A percentile compares a stretch with the other conserved stretches of the same genome.
Conservation (phyloP, 1,284 basidiomycete species). For the Ustilago trichophora region DNA sequence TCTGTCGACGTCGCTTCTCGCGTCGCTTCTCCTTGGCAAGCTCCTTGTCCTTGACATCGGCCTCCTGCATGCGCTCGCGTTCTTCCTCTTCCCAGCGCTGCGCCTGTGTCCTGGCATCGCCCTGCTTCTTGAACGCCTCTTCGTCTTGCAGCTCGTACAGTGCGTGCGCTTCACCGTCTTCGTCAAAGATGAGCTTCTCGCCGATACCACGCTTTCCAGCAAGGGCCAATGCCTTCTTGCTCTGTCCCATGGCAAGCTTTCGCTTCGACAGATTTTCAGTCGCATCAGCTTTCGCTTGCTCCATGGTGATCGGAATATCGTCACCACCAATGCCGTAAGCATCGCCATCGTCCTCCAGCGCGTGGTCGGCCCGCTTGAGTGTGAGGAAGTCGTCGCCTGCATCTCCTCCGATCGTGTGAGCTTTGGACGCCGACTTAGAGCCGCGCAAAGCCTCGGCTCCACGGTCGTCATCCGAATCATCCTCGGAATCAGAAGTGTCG, state of each 20-base stretch:
- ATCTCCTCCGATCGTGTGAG: slow-evolving; percentile 1
- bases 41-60: slow-evolving; percentile 68
- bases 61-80: slow-evolving; percentile 85
- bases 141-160: slow-evolving; percentile 76
- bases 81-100: slow-evolving; percentile 79
- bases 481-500: slow-evolving; percentile 58
- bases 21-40: slow-evolving; percentile 58
- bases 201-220: slow-evolving; percentile 84
- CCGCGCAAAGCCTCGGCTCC: slow-evolving; percentile 1
- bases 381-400: slow-evolving; percentile 87
- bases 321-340: slow-evolving; percentile 33
- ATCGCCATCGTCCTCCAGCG: slow-evolving; percentile 69
- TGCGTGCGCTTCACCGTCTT: slow-evolving; percentile 71
- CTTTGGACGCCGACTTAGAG: slow-evolving; percentile 4
- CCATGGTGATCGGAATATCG: slow-evolving; percentile 25
- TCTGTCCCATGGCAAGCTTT: slow-evolving; percentile 76
- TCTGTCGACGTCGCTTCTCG: slow-evolving; percentile 76
- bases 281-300: slow-evolving; percentile 65
- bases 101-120: slow-evolving; percentile 77
- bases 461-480: slow-evolving; percentile 33
- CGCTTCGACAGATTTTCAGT: slow-evolving; percentile 71
- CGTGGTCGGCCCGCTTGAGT: slow-evolving; percentile 88
- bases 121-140: slow-evolving; percentile 77
- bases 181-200: slow-evolving; percentile 83
- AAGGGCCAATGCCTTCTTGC: slow-evolving; percentile 79